Evolutionary conservation across 176 grass and related monocot species (phyloP).

Genomic region (Musa schizocarpa): DNA sequence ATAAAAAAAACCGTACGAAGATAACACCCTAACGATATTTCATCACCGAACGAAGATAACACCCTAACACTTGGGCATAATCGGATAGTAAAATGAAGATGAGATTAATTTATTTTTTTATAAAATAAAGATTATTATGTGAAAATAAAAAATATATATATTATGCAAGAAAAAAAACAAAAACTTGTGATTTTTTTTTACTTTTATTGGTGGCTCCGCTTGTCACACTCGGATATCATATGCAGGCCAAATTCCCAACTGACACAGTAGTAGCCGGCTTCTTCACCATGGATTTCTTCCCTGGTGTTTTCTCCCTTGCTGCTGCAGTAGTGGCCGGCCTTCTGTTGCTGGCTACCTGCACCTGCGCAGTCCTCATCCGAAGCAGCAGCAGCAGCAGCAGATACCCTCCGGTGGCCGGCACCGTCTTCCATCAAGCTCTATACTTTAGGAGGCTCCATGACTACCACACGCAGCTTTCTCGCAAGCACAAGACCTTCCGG

Average conservation of each 20-base stretch:
- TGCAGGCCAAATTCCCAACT: background rate
- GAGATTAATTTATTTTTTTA: too few relatives aligned
- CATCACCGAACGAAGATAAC: too few relatives aligned
- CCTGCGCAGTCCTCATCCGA: background rate
- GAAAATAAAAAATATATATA: too few relatives aligned
- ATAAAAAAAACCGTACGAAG: too few relatives aligned
- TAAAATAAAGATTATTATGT: too few relatives aligned
- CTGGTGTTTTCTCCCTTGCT: background rate
- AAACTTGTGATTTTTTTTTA: too few relatives aligned
- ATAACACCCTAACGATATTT: too few relatives aligned
- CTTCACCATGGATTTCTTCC: background rate
- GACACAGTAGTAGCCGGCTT: background rate
- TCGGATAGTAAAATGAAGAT: too few relatives aligned
- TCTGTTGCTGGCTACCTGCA: constrained; percentile 17
- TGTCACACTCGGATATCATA: background rate
- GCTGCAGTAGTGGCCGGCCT: background rate
- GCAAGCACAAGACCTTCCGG: constrained; percentile 30
- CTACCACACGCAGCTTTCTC: constrained; percentile 42
- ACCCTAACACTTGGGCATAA: too few relatives aligned
- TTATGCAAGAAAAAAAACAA: too few relatives aligned
- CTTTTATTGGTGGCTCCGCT: too few relatives aligned
- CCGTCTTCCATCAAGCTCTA: constrained; percentile 49
- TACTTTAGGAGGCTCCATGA: constrained; percentile 48
- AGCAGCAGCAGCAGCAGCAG: background rate
- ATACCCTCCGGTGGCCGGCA: constrained; percentile 38